A percentile compares a stretch with the other conserved stretches of the same genome.
Evolutionary conservation across 2,329 filamentous ascomycete species (phyloP).

Genomic region (Phaeosphaeria sp.): DNA sequence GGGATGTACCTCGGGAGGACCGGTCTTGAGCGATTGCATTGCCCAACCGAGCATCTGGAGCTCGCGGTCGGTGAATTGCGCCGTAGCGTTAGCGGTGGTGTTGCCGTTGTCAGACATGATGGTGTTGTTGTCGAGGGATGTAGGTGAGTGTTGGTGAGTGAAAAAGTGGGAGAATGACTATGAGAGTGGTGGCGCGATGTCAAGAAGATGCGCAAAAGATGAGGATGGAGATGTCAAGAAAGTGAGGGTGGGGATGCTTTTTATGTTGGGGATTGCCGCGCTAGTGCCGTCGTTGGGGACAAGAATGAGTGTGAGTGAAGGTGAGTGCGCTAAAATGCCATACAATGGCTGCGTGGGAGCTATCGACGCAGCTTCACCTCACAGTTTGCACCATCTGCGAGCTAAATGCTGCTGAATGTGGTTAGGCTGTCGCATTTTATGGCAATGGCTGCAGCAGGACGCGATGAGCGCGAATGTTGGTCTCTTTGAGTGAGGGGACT

Average conservation of each 20-base stretch:
- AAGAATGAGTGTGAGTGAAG: conserved; percentile 20
- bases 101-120: conserved; percentile 37
- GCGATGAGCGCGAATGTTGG: too few relatives aligned
- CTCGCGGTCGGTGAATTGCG: conserved; percentile 45
- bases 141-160: not conserved
- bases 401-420: too few relatives aligned
- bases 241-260: not conserved
- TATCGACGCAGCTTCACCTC: conserved; percentile 9
- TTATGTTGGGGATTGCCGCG: not conserved
- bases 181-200: not conserved
- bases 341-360: not conserved
- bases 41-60: conserved; percentile 44
- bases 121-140: not conserved
- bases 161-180: not conserved
- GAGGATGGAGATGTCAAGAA: conserved; percentile 3
- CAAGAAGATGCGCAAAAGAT: not conserved
- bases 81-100: conserved; percentile 6
- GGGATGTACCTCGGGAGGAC: conserved; percentile 39
- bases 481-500: too few relatives aligned
- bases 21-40: conserved; percentile 48
- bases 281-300: conserved; percentile 8
- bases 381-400: too few relatives aligned
- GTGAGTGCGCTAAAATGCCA: conserved; percentile 15
- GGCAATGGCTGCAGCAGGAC: not conserved
- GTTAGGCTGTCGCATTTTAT: not conserved